A percentile compares a stretch with the other conserved stretches of the same genome.
Conservation (phyloP, 805 yeast species). For the Lipomyces lipofer region DNA sequence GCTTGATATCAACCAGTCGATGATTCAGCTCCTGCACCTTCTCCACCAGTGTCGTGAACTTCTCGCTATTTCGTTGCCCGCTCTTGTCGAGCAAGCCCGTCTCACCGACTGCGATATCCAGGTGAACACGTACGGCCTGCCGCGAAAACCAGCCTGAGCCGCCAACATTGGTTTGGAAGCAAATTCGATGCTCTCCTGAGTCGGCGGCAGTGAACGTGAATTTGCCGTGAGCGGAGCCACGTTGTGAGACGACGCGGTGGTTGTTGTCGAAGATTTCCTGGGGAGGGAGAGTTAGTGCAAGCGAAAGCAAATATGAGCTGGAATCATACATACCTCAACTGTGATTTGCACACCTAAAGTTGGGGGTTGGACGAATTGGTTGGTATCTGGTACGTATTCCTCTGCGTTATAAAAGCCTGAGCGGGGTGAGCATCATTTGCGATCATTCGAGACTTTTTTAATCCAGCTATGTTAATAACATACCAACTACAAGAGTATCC, state of each 20-base stretch:
- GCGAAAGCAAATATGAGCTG: background rate
- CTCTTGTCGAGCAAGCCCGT: slow-evolving; percentile 60
- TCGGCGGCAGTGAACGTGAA: slow-evolving; percentile 82
- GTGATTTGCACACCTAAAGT: slow-evolving; percentile 61
- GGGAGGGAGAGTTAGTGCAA: slow-evolving; percentile 28
- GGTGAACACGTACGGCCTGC: slow-evolving; percentile 61
- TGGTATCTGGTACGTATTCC: slow-evolving; percentile 54
- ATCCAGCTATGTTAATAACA: slow-evolving; percentile 25
- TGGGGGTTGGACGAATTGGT: slow-evolving; percentile 54
- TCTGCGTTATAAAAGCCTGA: slow-evolving; percentile 60
- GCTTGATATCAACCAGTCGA: slow-evolving; percentile 57
- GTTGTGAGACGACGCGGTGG: slow-evolving; percentile 74
- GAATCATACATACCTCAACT: slow-evolving; percentile 51
- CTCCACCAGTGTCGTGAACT: slow-evolving; percentile 50
- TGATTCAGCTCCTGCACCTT: slow-evolving; percentile 58
- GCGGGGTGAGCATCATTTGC: no score
- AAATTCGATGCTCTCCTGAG: slow-evolving; percentile 80
- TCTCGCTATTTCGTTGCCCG: slow-evolving; percentile 45
- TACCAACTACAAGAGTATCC: slow-evolving; percentile 78
- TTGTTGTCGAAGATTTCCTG: slow-evolving; percentile 77
- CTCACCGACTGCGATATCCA: slow-evolving; percentile 72
- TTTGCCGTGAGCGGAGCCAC: slow-evolving; percentile 58
- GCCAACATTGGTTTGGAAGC: slow-evolving; percentile 57
- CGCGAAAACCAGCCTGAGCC: slow-evolving; percentile 63
- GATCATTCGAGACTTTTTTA: no score